Conservation (phyloP, 441 rosid species). For the Brassica balearica region DNA sequence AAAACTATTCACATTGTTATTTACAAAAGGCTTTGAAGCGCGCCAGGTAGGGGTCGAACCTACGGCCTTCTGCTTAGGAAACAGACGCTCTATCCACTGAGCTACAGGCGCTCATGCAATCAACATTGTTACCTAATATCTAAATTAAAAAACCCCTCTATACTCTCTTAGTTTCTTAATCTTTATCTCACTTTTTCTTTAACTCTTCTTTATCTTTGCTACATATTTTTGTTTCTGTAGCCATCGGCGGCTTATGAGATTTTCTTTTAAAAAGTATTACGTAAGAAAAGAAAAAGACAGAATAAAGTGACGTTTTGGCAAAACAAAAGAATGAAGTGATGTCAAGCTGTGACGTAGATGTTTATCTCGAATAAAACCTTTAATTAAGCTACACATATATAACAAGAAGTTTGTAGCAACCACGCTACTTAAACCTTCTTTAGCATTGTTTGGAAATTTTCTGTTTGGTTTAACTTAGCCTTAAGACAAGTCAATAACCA, state of each 20-base stretch:
- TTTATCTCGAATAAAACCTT: conserved; percentile 7
- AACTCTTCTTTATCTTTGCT: background rate
- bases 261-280: background rate
- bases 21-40: background rate
- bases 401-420: conserved; percentile 14
- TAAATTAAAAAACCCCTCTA: background rate
- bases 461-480: background rate
- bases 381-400: background rate
- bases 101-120: conserved; percentile 61
- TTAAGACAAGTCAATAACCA: background rate
- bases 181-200: background rate
- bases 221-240: background rate
- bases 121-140: background rate
- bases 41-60: conserved; percentile 91
- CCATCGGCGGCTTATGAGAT: conserved; percentile 14
- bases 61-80: conserved; percentile 91
- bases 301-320: conserved; percentile 8
- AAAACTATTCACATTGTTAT: no score
- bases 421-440: background rate
- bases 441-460: background rate
- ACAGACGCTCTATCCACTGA: conserved; percentile 95
- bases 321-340: background rate
- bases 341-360: conserved; percentile 13
- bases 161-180: background rate
- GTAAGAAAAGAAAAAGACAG: background rate